Conservation (phyloP, 108 stramenopile genomes). For the Seminavis robusta region DNA sequence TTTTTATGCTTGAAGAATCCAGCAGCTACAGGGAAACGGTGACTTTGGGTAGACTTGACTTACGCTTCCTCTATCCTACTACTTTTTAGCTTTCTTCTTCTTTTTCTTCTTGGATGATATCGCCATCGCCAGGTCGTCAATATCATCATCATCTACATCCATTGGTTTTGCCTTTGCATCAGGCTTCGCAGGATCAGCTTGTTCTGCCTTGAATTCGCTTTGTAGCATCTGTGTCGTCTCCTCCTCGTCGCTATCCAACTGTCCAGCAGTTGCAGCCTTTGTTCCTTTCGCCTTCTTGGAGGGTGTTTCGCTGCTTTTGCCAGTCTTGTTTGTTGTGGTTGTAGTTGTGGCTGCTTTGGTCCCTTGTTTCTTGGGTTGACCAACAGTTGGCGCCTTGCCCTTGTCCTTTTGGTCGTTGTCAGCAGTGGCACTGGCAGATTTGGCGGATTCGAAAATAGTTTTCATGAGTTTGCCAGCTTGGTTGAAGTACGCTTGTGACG, state of each 20-base stretch:
- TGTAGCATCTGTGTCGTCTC: slow-evolving; percentile 50
- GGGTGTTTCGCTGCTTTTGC: not conserved
- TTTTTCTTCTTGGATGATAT: slow-evolving; percentile 36
- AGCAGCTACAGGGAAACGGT: no score
- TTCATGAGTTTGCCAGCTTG: slow-evolving; percentile 46
- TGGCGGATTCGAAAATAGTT: slow-evolving; percentile 55
- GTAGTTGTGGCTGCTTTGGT: not conserved
- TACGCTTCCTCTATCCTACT: no score
- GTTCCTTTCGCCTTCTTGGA: slow-evolving; percentile 21
- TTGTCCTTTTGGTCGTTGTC: not conserved
- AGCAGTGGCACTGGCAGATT: not conserved
- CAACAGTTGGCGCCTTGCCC: not conserved
- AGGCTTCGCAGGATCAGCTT: not conserved
- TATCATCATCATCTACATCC: slow-evolving; percentile 18
- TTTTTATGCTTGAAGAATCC: no score
- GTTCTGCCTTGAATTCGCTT: slow-evolving; percentile 50
- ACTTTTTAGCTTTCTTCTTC: slow-evolving; percentile 28
- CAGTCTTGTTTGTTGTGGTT: slow-evolving; percentile 6
- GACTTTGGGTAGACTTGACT: no score
- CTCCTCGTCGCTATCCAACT: slow-evolving; percentile 66
- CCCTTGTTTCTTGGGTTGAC: slow-evolving; percentile 6
- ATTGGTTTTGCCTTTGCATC: not conserved
- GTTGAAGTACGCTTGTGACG: not conserved
- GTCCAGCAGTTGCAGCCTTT: not conserved
- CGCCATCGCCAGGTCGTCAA: slow-evolving; percentile 37